A percentile compares a stretch with the other conserved stretches of the same genome.
phyloP scores from a whole-genome alignment of 305 asterid genomes.

The Petunia hybrid region DNA sequence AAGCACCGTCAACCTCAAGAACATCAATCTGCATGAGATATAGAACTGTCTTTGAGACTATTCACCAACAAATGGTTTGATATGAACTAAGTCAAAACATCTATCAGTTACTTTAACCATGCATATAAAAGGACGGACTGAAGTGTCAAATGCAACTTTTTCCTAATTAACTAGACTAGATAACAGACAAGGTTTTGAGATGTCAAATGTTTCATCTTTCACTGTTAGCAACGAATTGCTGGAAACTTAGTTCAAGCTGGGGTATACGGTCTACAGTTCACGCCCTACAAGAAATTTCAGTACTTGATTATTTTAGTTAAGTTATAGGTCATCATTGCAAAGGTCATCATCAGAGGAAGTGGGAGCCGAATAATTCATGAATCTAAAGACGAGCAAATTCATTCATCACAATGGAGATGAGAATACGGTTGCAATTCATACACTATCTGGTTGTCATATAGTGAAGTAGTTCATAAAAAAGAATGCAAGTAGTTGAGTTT shows the following conservation, averaged over 20 bases:
- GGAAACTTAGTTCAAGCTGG: conserved; percentile 10
- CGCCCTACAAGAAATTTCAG: not conserved
- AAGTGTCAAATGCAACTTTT: conserved; percentile 1
- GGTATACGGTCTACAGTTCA: not conserved
- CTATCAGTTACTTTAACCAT: not conserved
- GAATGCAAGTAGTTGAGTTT: conserved; percentile 8
- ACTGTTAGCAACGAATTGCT: not conserved
- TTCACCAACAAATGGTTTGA: not conserved
- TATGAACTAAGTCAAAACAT: conserved; percentile 8
- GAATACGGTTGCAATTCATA: not conserved
- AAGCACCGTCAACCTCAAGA: conserved; percentile 89
- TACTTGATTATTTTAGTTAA: not conserved
- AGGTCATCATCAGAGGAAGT: not conserved
- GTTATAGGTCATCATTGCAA: not conserved
- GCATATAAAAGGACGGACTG: not conserved
- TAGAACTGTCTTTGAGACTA: conserved; percentile 21
- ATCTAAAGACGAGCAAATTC: not conserved
- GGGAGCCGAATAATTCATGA: not conserved
- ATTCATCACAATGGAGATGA: not conserved
- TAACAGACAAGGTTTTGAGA: not conserved
- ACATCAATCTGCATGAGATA: conserved; percentile 80
- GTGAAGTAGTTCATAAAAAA: not conserved
- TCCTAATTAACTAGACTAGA: not conserved
- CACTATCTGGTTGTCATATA: not conserved
- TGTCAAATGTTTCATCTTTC: not conserved